phyloP scores from a whole-genome alignment of 2,329 filamentous ascomycete genomes.

The Penicillium glabrum region DNA sequence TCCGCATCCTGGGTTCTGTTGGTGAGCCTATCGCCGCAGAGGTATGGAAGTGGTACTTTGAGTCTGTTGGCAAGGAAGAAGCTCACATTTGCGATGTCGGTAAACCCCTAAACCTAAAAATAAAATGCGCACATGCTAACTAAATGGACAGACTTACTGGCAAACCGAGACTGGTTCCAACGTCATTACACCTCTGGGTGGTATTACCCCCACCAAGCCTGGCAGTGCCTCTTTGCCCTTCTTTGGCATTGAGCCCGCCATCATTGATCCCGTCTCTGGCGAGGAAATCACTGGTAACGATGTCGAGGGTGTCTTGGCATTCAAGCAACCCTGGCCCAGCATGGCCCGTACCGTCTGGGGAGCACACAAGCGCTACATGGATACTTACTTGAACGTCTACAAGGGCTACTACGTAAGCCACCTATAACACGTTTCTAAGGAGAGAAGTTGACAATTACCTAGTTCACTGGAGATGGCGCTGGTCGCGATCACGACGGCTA shows the following conservation, averaged over 20 bases:
- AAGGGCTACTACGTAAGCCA: slow-evolving; percentile 90
- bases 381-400: slow-evolving; percentile 97
- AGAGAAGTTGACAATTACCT: not conserved
- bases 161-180: slow-evolving; percentile 98
- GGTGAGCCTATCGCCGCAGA: slow-evolving; percentile 97
- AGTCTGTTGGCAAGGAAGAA: slow-evolving; percentile 89
- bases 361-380: slow-evolving; percentile 97
- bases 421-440: not conserved
- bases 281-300: slow-evolving; percentile 93
- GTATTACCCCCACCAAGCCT: slow-evolving; percentile 93
- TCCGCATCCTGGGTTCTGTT: slow-evolving; percentile 89
- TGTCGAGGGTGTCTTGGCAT: slow-evolving; percentile 92
- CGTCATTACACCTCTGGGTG: slow-evolving; percentile 89
- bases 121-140: not conserved
- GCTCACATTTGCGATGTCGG: slow-evolving; percentile 91
- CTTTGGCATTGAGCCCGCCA: slow-evolving; percentile 96
- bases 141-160: slow-evolving; percentile 80
- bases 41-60: slow-evolving; percentile 99
- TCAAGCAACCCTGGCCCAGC: slow-evolving; percentile 97
- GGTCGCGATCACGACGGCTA: slow-evolving; percentile 96
- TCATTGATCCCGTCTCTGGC: slow-evolving; percentile 94
- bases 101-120: slow-evolving; percentile 22
- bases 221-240: slow-evolving; percentile 94
- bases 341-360: slow-evolving; percentile 99
- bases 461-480: slow-evolving; percentile 72